These are phyloP conservation scores for Euclidium syriacum DNA, from an alignment of 345 rosid species.

Conservation along the genomic window DNA sequence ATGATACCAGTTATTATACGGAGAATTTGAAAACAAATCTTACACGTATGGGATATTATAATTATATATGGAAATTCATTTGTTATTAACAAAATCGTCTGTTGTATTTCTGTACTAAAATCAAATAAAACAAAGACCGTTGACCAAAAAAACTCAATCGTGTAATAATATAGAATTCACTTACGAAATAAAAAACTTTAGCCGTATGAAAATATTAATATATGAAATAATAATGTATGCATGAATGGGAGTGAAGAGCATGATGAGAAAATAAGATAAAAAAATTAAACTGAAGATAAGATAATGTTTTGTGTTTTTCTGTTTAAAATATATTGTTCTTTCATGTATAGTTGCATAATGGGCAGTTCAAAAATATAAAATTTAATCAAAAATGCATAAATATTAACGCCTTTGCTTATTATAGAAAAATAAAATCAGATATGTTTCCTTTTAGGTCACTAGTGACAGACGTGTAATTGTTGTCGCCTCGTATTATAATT, in stretches of 20 bases:
- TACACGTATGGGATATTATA: background rate
- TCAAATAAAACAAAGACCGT: background rate
- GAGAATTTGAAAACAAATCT: background rate
- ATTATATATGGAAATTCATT: no score
- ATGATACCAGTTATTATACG: background rate
- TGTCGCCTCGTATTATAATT: background rate
- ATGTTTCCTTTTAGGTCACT: background rate
- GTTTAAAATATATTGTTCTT: background rate
- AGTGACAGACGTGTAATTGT: no score
- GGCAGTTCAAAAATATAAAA: background rate
- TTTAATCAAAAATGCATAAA: background rate
- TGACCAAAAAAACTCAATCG: background rate
- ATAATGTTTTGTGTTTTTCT: slow-evolving; percentile 13
- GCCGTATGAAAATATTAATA: background rate
- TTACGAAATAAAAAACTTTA: no score
- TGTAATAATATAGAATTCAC: background rate
- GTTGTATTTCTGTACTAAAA: background rate
- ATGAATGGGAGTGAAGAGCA: slow-evolving; percentile 1
- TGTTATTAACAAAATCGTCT: no score
- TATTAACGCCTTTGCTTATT: background rate
- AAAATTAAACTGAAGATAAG: slow-evolving; percentile 6
- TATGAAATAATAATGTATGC: background rate
- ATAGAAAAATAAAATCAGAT: background rate
- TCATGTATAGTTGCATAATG: slow-evolving; percentile 1
- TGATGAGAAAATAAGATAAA: background rate